Evolutionary conservation across 805 yeast species (phyloP).

Genomic region (Debaryomyces prosopidis): DNA sequence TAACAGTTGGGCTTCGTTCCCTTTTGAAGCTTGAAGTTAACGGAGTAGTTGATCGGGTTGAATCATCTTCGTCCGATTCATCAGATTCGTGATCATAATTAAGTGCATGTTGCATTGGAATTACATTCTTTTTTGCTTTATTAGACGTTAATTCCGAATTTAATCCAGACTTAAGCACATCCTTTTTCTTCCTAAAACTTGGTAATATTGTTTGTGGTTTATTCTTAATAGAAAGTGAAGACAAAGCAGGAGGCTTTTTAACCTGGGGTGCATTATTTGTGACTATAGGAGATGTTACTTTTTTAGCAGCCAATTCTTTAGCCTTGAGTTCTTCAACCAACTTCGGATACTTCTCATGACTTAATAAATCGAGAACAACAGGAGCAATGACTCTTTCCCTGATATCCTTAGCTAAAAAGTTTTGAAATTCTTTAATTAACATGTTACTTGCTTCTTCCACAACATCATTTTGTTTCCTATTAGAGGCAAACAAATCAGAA

Average conservation of each 20-base stretch:
- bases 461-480: slow-evolving; percentile 28
- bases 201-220: slow-evolving; percentile 25
- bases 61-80: slow-evolving; percentile 37
- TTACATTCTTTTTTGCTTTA: slow-evolving; percentile 34
- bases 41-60: slow-evolving; percentile 39
- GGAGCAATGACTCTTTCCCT: slow-evolving; percentile 75
- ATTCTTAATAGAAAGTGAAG: slow-evolving; percentile 23
- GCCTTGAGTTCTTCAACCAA: slow-evolving; percentile 35
- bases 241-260: slow-evolving; percentile 21
- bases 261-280: slow-evolving; percentile 1
- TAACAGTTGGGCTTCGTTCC: slow-evolving; percentile 25
- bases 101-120: slow-evolving; percentile 58
- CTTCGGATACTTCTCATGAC: slow-evolving; percentile 59
- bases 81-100: slow-evolving; percentile 41
- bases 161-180: slow-evolving; percentile 6
- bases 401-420: slow-evolving; percentile 66
- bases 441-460: slow-evolving; percentile 59
- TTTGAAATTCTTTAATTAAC: slow-evolving; percentile 63
- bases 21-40: slow-evolving; percentile 26
- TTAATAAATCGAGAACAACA: slow-evolving; percentile 57
- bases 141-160: slow-evolving; percentile 7
- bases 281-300: slow-evolving; percentile 12
- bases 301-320: slow-evolving; percentile 21
- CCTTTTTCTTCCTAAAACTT: slow-evolving; percentile 33
- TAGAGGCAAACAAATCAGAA: slow-evolving; percentile 8